These are phyloP conservation scores for Lindgomyces ingoldianus DNA, from an alignment of 495 filamentous ascomycete genomes.

Conservation along the genomic window DNA sequence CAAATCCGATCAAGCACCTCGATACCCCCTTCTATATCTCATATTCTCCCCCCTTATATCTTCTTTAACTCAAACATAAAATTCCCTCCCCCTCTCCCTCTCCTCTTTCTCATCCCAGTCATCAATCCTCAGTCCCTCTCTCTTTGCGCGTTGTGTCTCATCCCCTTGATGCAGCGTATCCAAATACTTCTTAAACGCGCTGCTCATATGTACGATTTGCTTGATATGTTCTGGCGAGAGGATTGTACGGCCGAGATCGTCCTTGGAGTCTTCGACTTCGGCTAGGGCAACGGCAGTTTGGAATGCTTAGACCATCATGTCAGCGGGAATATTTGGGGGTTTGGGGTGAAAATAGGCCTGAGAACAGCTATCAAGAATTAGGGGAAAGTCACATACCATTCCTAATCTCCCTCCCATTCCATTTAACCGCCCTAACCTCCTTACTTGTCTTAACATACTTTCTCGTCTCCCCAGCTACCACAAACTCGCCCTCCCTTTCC, in stretches of 20 bases:
- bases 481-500: background rate
- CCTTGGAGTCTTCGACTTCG: constrained; percentile 3
- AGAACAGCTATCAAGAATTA: too few relatives aligned
- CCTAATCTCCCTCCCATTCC: constrained; percentile 25
- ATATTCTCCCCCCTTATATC: background rate
- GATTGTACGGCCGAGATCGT: background rate
- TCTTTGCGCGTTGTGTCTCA: background rate
- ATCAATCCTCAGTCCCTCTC: background rate
- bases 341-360: too few relatives aligned
- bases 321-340: too few relatives aligned
- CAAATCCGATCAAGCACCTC: too few relatives aligned
- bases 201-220: constrained; percentile 20
- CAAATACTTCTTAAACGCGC: constrained; percentile 29
- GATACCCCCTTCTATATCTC: too few relatives aligned
- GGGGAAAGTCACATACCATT: constrained; percentile 22
- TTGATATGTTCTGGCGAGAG: constrained; percentile 17
- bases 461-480: background rate
- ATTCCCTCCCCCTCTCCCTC: background rate
- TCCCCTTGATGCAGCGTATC: background rate
- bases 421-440: constrained; percentile 8
- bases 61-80: background rate
- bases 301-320: constrained; percentile 2
- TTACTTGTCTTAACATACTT: background rate
- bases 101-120: background rate
- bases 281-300: constrained; percentile 25